Base-by-base conservation (phyloP, 1,284 basidiomycete species). In the Leucoagaricus sp. region DNA sequence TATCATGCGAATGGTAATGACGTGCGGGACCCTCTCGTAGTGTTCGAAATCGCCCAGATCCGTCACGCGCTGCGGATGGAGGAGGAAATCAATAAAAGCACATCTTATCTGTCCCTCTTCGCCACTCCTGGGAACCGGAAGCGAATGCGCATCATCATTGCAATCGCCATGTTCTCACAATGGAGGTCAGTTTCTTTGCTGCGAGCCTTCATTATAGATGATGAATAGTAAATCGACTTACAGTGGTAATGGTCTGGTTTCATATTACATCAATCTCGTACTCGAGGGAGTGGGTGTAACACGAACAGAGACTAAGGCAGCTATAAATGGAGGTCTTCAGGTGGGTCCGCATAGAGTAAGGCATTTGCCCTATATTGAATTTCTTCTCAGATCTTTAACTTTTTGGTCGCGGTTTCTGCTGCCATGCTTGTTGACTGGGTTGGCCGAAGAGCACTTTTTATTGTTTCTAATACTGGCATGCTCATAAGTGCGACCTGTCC, bases 401-500 rank as follows among this genome's bases (percentile, higher is more conserved):
- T 85, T 36, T 59, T 74, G 29, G 73, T 83, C 40, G 83, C 84
- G 6, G 69, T 82, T 51, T 67, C 70, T 17, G 82, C 82, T n/a
- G 78, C 85, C 6, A 71, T 86, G 63, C 69, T 86, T 4, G 77
- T 87, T 31, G 84, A 87, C 64, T 77, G 75, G 63, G 69, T 83
- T 21, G 86, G 87, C 26, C 81, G 87, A 58, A 75, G 86, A 61
- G 75, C 77, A 5, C 74, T 89, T 10, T 88, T 88, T 69, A 73
- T 89, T 25, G 70, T 76, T 26, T 87, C 85, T 0, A 87, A 82
- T 60, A 64, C 75, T n/a, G 85, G 85, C 52, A 88, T 89, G 85
- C 72, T 89, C 48, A 68, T 83, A 57, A 68, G 84, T 85, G 60
- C 51, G 77, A n/a, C n/a, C n/a, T n/a, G n/a, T n/a, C n/a, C n/a